These are phyloP conservation scores for slime mould (Dictyostelium discoideum) DNA, from an alignment of 78 protist species.

Conservation along the genomic window DNA sequence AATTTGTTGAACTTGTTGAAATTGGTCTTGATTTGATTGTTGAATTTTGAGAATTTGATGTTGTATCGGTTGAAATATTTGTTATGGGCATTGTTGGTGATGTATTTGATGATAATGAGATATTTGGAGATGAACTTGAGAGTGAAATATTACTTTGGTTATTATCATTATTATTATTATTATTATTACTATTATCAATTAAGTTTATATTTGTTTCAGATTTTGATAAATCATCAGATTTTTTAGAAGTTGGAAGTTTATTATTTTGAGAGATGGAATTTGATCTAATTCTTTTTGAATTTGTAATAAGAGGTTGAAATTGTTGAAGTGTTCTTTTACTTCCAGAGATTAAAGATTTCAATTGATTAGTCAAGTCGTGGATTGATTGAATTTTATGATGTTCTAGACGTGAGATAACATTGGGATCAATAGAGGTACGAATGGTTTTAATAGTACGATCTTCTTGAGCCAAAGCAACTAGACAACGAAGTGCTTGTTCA, in stretches of 20 bases:
- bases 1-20: background rate
- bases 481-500: slow-evolving; percentile 47
- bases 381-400: slow-evolving; percentile 53
- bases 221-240: slow-evolving; percentile 13
- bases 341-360: slow-evolving; percentile 33
- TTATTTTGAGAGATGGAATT: background rate
- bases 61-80: background rate
- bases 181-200: background rate
- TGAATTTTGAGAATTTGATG: background rate
- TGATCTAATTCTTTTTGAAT: slow-evolving; percentile 55
- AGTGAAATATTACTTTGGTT: background rate
- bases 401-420: slow-evolving; percentile 22
- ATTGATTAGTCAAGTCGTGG: slow-evolving; percentile 25
- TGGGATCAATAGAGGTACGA: slow-evolving; percentile 40
- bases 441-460: slow-evolving; percentile 49
- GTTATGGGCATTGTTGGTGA: background rate
- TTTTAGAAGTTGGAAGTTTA: background rate
- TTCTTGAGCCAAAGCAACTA: slow-evolving; percentile 29
- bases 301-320: slow-evolving; percentile 41
- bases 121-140: background rate
- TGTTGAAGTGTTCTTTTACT: slow-evolving; percentile 55
- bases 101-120: background rate
- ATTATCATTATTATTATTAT: background rate
- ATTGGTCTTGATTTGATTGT: background rate
- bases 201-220: background rate